Base-by-base conservation (phyloP, 1,284 basidiomycete genomes). In the Anthracocystis panici-leucophaei region DNA sequence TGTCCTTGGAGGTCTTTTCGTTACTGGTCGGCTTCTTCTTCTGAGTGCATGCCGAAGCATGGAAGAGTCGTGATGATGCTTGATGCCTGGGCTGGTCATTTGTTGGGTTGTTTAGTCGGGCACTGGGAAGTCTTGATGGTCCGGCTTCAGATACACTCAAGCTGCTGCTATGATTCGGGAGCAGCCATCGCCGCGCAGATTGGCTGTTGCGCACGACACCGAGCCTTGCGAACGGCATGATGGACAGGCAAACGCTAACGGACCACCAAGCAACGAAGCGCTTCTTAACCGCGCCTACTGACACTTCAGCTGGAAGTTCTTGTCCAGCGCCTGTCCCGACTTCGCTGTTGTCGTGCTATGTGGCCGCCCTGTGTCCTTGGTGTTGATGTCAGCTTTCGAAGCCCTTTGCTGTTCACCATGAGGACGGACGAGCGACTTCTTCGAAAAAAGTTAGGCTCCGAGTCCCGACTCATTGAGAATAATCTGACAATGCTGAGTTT, bases 21-120 rank as follows among this genome's bases (percentile, higher is more conserved):
- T n/a, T 23, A n/a, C 23, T 21, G 8, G 21, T 14, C 29, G 31
- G 42, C 27, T 71, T 49, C 51, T 62, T 68, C 44, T 71, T 65
- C 16, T 10, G 46, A 10, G 3, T 44, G n/a, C 21, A 12, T 2
- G 41, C 7, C 7, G 63, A 62, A 38, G 57, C 48, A n/a, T 61
- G 57, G 21, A 60, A 57, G 20, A 12, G 14, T 3, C 45, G 48
- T 3, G 25, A 25, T 3, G 4, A 8, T 10, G 49, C 18, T 14
- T 23, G 20, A 1, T 6, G 8, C 3, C 20, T 11, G n/a, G n/a
- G 45, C 21, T 8, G 18, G 14, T 2, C 40, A 11, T 10, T 23
- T 6, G 18, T 23, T 23, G 12, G 7, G 9, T 2, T 6, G 41
- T 40, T 11, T 23, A 20, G 29, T 5, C 20, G 29, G 27, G 31